Conservation (phyloP, 257 asterid genomes). For the Asclepias syriaca region DNA sequence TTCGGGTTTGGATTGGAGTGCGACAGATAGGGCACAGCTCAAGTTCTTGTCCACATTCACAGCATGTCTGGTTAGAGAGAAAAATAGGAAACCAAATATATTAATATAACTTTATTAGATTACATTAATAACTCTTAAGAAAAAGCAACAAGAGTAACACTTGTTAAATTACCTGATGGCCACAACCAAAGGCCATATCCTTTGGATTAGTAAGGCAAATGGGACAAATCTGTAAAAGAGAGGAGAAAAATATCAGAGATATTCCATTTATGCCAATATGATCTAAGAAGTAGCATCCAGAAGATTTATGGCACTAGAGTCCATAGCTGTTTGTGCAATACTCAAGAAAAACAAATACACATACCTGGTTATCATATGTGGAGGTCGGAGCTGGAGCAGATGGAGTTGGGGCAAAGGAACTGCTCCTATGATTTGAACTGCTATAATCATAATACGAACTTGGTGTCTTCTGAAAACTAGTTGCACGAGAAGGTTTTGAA, state of each 20-base stretch:
- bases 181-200: constrained; percentile 98
- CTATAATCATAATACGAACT: constrained; percentile 34
- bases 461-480: constrained; percentile 29
- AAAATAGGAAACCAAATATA: not conserved
- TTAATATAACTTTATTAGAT: not conserved
- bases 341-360: not conserved
- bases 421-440: constrained; percentile 1
- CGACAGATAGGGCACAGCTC: constrained; percentile 78
- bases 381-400: constrained; percentile 51
- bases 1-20: constrained; percentile 55
- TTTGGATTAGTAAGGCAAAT: constrained; percentile 78
- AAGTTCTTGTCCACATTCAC: constrained; percentile 66
- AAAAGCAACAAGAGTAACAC: not conserved
- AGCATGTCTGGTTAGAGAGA: constrained; percentile 52
- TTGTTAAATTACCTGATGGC: constrained; percentile 69
- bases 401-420: constrained; percentile 31
- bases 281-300: not conserved
- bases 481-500: constrained; percentile 42
- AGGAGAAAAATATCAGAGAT: not conserved
- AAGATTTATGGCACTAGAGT: not conserved
- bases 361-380: constrained; percentile 65
- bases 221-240: constrained; percentile 66
- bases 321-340: not conserved
- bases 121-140: not conserved
- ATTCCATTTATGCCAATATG: not conserved